phyloP scores from a whole-genome alignment of 257 asterid species.

The Przewalskia tangutica region DNA sequence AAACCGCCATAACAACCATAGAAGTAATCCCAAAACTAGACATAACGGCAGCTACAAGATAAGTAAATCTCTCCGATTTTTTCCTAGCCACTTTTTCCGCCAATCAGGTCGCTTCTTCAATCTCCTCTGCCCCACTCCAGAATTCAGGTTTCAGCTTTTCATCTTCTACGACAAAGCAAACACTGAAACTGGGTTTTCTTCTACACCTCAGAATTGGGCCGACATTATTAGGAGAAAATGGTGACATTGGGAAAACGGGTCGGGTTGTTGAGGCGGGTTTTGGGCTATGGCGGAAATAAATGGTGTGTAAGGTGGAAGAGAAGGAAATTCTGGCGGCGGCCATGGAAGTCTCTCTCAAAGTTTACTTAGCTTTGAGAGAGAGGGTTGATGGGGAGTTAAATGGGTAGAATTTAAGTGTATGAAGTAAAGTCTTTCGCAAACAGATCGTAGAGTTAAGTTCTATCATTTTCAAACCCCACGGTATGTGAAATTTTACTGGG shows the following conservation, averaged over 20 bases:
- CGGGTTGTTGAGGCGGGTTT: constrained; percentile 14
- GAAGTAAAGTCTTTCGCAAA: no score
- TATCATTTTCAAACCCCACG: no score
- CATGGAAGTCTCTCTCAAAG: not conserved
- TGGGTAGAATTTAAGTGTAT: not conserved
- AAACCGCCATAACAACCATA: constrained; percentile 1
- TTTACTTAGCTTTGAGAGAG: not conserved
- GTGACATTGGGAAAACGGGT: constrained; percentile 6
- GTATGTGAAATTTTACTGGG: no score
- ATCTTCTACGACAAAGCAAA: constrained; percentile 55
- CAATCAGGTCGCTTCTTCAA: constrained; percentile 7
- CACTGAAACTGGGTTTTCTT: constrained; percentile 28
- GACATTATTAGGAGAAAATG: constrained; percentile 2
- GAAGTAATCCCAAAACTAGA: constrained; percentile 7
- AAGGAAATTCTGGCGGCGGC: constrained; percentile 34
- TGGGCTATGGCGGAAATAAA: constrained; percentile 16
- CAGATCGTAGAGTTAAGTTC: no score
- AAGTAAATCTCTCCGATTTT: constrained; percentile 74
- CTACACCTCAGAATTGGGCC: constrained; percentile 8
- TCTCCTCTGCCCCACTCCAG: not conserved
- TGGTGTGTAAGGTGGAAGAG: constrained; percentile 19
- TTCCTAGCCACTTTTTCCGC: constrained; percentile 62
- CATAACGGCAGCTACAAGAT: constrained; percentile 27
- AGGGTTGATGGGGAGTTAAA: not conserved
- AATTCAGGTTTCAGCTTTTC: constrained; percentile 22